Evolutionary conservation across 169 alveolate species (phyloP).

Genomic region (Plasmodium coatneyi): DNA sequence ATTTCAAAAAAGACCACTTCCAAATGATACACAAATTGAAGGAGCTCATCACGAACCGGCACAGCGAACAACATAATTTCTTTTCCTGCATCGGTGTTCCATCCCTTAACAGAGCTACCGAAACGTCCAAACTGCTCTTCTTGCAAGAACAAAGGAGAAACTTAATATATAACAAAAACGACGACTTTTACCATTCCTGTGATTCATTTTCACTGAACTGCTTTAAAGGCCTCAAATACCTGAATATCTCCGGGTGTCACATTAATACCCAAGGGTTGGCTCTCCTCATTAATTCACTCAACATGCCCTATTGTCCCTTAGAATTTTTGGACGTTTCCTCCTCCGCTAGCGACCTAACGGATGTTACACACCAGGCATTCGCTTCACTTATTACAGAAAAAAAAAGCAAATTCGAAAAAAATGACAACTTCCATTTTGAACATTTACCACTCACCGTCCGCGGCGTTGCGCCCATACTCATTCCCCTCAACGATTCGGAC

Average conservation of each 20-base stretch:
- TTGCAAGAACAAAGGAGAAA: conserved; percentile 44
- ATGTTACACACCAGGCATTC: conserved; percentile 21
- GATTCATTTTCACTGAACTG: conserved; percentile 30
- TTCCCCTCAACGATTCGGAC: conserved; percentile 35
- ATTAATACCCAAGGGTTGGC: conserved; percentile 32
- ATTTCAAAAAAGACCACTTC: neutral
- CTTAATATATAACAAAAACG: conserved; percentile 47
- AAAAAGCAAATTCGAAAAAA: conserved; percentile 24
- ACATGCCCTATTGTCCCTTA: conserved; percentile 20
- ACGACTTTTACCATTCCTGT: neutral
- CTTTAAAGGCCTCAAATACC: conserved; percentile 39
- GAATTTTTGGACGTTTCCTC: conserved; percentile 60
- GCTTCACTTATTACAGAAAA: conserved; percentile 2
- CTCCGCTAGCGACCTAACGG: conserved; percentile 9
- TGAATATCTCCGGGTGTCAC: conserved; percentile 25
- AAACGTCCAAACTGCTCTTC: conserved; percentile 16
- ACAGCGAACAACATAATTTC: conserved; percentile 27
- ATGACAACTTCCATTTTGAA: conserved; percentile 6
- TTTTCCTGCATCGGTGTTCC: conserved; percentile 33
- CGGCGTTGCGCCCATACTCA: conserved; percentile 43
- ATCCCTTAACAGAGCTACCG: conserved; percentile 49
- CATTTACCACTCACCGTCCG: conserved; percentile 39
- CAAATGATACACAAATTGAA: neutral
- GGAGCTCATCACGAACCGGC: conserved; percentile 26
- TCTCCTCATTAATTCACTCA: conserved; percentile 13